phyloP scores from a whole-genome alignment of 108 stramenopile genomes.

The Cylindrotheca fusiformis region DNA sequence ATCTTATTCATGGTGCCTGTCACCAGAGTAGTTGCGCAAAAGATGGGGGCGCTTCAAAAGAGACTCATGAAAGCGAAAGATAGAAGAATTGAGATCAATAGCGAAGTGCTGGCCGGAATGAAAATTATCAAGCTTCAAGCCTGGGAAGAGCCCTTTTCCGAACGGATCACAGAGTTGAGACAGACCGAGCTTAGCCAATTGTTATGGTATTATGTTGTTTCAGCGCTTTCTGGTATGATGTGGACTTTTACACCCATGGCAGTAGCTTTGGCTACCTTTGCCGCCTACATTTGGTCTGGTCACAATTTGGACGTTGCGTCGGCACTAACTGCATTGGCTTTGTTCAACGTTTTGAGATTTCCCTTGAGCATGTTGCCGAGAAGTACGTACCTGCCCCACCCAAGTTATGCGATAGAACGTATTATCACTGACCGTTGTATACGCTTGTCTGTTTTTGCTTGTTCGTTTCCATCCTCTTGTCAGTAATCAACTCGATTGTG shows the following conservation, averaged over 20 bases:
- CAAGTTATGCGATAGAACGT: too few relatives aligned
- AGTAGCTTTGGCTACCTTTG: slow-evolving; percentile 90
- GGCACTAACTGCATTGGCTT: slow-evolving; percentile 72
- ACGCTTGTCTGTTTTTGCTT: too few relatives aligned
- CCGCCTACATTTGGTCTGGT: slow-evolving; percentile 70
- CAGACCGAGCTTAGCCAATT: slow-evolving; percentile 66
- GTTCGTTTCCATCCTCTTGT: slow-evolving; percentile 39
- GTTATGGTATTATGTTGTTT: slow-evolving; percentile 49
- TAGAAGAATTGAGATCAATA: slow-evolving; percentile 80
- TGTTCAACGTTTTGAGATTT: slow-evolving; percentile 96
- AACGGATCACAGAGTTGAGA: slow-evolving; percentile 54
- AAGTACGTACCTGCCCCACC: slow-evolving; percentile 19
- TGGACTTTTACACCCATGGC: slow-evolving; percentile 67
- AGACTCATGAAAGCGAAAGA: slow-evolving; percentile 82
- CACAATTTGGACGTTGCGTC: slow-evolving; percentile 77
- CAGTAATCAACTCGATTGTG: slow-evolving; percentile 88
- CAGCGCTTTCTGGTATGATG: slow-evolving; percentile 44
- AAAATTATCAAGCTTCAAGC: slow-evolving; percentile 94
- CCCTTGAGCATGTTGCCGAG: slow-evolving; percentile 93
- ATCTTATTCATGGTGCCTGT: slow-evolving; percentile 86
- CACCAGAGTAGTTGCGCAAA: slow-evolving; percentile 62
- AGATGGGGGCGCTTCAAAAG: slow-evolving; percentile 72
- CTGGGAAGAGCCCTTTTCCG: slow-evolving; percentile 83
- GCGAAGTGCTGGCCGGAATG: slow-evolving; percentile 83
- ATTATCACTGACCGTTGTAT: too few relatives aligned